Conservation (phyloP, 2,329 filamentous ascomycete species). For the Fusarium burgessii region DNA sequence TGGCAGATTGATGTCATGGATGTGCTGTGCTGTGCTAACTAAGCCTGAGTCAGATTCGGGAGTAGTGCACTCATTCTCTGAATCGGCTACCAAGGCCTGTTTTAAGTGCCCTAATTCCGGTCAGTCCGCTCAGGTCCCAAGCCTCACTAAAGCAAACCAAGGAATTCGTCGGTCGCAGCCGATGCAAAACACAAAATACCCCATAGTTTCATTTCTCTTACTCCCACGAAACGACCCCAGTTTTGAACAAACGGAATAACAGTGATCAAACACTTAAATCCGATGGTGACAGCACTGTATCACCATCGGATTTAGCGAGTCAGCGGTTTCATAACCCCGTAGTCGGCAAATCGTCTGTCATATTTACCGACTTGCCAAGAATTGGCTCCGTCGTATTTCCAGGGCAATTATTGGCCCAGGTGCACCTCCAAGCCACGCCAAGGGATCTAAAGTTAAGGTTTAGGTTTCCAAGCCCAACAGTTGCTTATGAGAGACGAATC, state of each 20-base stretch:
- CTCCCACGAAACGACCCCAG: background rate
- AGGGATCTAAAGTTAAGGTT: slow-evolving; percentile 25
- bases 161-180: background rate
- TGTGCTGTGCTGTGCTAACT: too few species aligned
- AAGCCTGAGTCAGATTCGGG: slow-evolving; percentile 3
- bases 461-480: slow-evolving; percentile 16
- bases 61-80: background rate
- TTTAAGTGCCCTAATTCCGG: background rate
- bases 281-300: background rate
- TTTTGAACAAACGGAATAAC: background rate
- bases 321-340: slow-evolving; percentile 13
- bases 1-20: slow-evolving; percentile 4
- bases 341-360: slow-evolving; percentile 3
- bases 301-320: slow-evolving; percentile 19
- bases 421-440: slow-evolving; percentile 4
- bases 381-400: background rate
- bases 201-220: background rate
- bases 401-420: slow-evolving; percentile 1
- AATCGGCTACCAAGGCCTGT: background rate
- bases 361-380: slow-evolving; percentile 20
- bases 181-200: background rate
- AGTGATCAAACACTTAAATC: background rate
- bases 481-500: slow-evolving; percentile 8
- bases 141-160: background rate
- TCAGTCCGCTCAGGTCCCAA: background rate